A percentile compares a stretch with the other conserved stretches of the same genome.
These are phyloP conservation scores for Kluyveromyces sp. DNA, from an alignment of 1,139 yeast genomes.

Conservation along the genomic window DNA sequence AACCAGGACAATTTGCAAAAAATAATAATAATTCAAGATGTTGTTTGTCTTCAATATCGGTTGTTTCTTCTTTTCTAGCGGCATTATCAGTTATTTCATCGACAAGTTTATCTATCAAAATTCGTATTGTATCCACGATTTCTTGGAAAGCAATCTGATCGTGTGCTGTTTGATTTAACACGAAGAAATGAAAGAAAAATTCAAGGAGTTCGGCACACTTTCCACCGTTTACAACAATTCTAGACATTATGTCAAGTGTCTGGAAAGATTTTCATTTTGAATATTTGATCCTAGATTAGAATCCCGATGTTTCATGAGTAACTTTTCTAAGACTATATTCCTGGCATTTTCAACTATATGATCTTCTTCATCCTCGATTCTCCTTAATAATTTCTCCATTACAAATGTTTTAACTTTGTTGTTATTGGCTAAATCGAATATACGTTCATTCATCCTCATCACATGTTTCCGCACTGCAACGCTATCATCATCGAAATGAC, in stretches of 20 bases:
- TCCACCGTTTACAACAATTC: conserved; percentile 32
- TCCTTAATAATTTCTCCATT: conserved; percentile 42
- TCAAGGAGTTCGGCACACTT: conserved; percentile 38
- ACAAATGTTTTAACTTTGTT: conserved; percentile 36
- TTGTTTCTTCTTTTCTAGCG: conserved; percentile 15
- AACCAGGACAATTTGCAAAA: conserved; percentile 43
- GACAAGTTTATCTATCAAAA: conserved; percentile 25
- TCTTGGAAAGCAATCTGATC: conserved; percentile 14
- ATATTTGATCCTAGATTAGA: not conserved
- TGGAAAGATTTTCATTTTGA: conserved; percentile 7
- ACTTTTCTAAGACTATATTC: conserved; percentile 36
- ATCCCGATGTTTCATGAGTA: conserved; percentile 32
- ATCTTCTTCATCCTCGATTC: conserved; percentile 68
- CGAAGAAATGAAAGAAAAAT: conserved; percentile 36
- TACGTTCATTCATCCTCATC: conserved; percentile 41
- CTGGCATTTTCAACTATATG: conserved; percentile 41
- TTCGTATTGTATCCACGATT: conserved; percentile 19
- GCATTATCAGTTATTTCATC: conserved; percentile 28
- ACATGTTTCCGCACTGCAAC: conserved; percentile 58
- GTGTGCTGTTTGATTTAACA: conserved; percentile 30
- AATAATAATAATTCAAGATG: conserved; percentile 43
- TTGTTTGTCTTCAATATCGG: conserved; percentile 28
- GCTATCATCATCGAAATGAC: conserved; percentile 45
- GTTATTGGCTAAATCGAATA: conserved; percentile 37
- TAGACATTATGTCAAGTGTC: conserved; percentile 33